These are phyloP conservation scores for Amaranthus tricolor DNA, from an alignment of 179 eudicot species.

Conservation along the genomic window DNA sequence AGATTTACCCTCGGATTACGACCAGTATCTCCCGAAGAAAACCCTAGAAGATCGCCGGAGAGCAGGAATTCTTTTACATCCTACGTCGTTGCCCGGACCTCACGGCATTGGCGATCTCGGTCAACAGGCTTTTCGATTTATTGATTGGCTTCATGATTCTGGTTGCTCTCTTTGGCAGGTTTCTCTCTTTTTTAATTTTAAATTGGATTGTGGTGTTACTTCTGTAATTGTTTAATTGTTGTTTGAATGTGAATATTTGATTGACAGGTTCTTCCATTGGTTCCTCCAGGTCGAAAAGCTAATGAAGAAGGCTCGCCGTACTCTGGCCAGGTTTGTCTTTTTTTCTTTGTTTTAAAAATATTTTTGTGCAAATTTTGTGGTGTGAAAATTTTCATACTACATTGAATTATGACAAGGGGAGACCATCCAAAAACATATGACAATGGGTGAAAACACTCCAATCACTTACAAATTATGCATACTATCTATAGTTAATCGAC, in stretches of 20 bases:
- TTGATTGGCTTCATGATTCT: conserved; percentile 82
- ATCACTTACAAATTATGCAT: too few species aligned
- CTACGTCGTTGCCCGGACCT: conserved; percentile 82
- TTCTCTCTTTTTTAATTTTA: not conserved
- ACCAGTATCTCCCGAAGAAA: conserved; percentile 45
- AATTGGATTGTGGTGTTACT: not conserved
- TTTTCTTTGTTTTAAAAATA: not conserved
- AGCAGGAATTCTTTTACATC: conserved; percentile 88
- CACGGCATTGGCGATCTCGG: conserved; percentile 96
- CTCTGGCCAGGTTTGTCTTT: conserved; percentile 67
- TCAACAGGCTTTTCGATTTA: conserved; percentile 53
- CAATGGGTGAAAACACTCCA: too few species aligned
- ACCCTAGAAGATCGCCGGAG: conserved; percentile 41
- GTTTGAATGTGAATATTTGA: not conserved
- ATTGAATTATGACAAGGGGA: too few species aligned
- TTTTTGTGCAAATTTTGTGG: too few species aligned
- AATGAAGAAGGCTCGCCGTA: conserved; percentile 94
- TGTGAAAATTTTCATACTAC: too few species aligned
- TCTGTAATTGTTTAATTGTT: not conserved
- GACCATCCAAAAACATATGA: too few species aligned
- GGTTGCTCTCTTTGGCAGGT: conserved; percentile 98
- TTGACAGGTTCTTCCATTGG: conserved; percentile 93
- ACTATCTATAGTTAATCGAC: too few species aligned
- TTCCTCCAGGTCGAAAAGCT: conserved; percentile 92
- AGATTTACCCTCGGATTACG: conserved; percentile 66